Base-by-base conservation (phyloP, 1,284 basidiomycete genomes). In the Rhodotorula sp. region DNA sequence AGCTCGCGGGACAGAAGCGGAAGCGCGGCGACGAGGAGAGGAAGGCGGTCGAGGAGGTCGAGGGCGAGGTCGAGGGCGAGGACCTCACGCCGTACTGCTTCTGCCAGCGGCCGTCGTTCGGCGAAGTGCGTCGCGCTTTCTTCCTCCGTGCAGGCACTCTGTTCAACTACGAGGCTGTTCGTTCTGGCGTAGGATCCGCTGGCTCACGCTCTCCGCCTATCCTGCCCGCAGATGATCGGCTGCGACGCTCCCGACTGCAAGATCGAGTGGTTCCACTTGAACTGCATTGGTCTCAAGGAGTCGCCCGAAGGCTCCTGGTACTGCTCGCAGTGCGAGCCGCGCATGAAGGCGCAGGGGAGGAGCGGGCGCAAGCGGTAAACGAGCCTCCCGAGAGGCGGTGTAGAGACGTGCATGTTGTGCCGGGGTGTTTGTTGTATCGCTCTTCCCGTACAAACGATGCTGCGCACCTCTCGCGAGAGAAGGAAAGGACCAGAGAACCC, bases 271-370 rank as follows among this genome's bases (percentile, higher is more conserved):
- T 79, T 94, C 85, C 93, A 96, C 81, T 84, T 95, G 65, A 84
- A 83, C 19, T 96, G 93, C 80, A 86, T 94, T 61, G 88, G 89
- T 2, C 85, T 96, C 65, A 84, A 86, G 22, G 85, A 85, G 25
- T 86, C 88, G 13, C 93, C 93, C 0, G 78, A 88, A 13, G 92
- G 91, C 0, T 85, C 84, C 27, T 96, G 94, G 93, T 90, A 87
- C 80, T 96, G 93, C 80, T 87, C 89, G 2, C 82, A 85, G 53
- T 89, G 90, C 80, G 67, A 71, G 39, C 61, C 64, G n/a, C 67
- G 67, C 46, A 60, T 63, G 62, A 66, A 72, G 55, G 65, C 61
- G 3, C 62, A 69, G 61, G 56, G 41, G n/a, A 25, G 64, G 21
- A 41, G 39, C 57, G 63, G 67, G 19, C 36, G 67, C 56, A 66